Evolutionary conservation across 2,329 filamentous ascomycete genomes (phyloP), one percentile per base, ranked within the genome.

Genomic region (Myriangium duriaei): DNA sequence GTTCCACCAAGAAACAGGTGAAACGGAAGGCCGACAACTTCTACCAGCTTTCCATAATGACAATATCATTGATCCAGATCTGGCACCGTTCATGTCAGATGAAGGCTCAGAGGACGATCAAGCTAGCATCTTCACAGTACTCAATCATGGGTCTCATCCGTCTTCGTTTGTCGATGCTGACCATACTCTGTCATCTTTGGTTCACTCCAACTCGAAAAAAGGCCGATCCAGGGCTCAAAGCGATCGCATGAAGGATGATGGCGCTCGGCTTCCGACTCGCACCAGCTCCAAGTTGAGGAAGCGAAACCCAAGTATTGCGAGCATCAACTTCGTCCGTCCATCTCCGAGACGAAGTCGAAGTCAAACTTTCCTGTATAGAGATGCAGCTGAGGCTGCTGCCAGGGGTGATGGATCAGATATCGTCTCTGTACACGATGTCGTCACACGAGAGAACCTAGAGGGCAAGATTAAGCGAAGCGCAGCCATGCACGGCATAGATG

Each of bases 11-110:
- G 81, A 80, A 42, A 69, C 76, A 9, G 62, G 69, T 33, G 64
- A 69, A 3, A 75, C 71, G 45, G 79, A 77, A 45, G 30, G 39
- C 11, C 34, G 40, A 11, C 65, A 74, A 5, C 75, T 76, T 30
- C 70, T 94, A 24, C 80, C 87, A 11, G 86, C 86, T n/a, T 96
- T 98, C 50, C 91, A 98, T 56, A 86, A 91, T 53, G 91, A 98
- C 63, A 96, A 91, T 53, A 94, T 98, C 49, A 96, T 98, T 49
- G 91, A 98, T 54, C 91, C 91, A 1, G 91, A 98, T 52, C 66
- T 98, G 38, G 88, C 87, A 4, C 82, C 85, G 21, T 98, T 92
- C 60, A 81, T 98, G 69, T 98, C 91, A 5, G 91, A 98, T 55
- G 79, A 83, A 49, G 86, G 83, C 33, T 94, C 87, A 2, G 56